Percentiles rank a stretch among this genome's conserved stretches.
Evolutionary conservation across 2,329 filamentous ascomycete species (phyloP).

Genomic region (Biscogniauxia sp.): DNA sequence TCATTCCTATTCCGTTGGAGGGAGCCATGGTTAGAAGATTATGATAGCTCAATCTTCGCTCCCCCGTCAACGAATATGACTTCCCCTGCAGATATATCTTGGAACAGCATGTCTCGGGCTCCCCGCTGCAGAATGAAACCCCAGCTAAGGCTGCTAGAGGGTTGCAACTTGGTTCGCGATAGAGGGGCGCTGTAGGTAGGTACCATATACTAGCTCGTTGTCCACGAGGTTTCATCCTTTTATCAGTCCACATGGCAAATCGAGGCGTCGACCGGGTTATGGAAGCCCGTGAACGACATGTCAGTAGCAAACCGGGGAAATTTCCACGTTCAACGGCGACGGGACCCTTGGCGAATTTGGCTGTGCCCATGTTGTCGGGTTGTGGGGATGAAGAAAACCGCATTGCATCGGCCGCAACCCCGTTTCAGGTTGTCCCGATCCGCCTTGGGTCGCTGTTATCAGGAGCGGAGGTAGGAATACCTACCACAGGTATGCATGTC

Average conservation of each 20-base stretch:
- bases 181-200: not conserved
- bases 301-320: conserved; percentile 1
- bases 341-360: not conserved
- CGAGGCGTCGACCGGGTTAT: conserved; percentile 2
- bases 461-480: conserved; percentile 13
- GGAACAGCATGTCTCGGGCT: not conserved
- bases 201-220: not conserved
- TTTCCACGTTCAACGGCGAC: not conserved
- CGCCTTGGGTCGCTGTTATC: conserved; percentile 6
- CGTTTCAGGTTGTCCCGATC: conserved; percentile 8
- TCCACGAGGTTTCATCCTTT: conserved; percentile 1
- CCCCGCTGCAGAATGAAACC: conserved; percentile 2
- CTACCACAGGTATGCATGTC: conserved; percentile 9
- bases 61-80: no score
- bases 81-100: no score
- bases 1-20: no score
- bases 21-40: no score
- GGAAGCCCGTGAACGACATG: not conserved
- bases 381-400: conserved; percentile 8
- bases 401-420: conserved; percentile 15
- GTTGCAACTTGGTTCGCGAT: conserved; percentile 2
- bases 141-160: conserved; percentile 1
- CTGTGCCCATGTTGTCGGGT: conserved; percentile 1
- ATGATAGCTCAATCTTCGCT: no score
- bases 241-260: conserved; percentile 6